Percentiles rank a stretch among this genome's conserved stretches.
These are phyloP conservation scores for Daldinia grandis DNA, from an alignment of 495 filamentous ascomycete genomes.

Conservation along the genomic window DNA sequence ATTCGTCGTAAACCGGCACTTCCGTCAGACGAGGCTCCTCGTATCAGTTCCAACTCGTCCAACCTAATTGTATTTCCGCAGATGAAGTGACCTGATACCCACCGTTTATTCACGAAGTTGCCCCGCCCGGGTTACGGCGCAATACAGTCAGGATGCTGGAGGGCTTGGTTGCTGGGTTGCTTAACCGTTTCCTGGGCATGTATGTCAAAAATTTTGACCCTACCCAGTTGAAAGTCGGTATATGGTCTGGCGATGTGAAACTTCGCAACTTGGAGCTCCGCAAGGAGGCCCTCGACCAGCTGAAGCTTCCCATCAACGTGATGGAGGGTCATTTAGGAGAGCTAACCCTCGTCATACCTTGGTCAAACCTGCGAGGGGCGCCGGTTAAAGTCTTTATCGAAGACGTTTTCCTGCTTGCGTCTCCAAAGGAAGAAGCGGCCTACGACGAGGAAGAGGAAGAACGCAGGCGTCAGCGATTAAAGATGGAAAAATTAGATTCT, in stretches of 20 bases:
- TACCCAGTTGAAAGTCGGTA: constrained; percentile 94
- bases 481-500: constrained; percentile 97
- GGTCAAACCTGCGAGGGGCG: constrained; percentile 93
- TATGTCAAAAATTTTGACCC: constrained; percentile 99
- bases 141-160: constrained; percentile 63
- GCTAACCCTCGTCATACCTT: constrained; percentile 90
- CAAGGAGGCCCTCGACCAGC: constrained; percentile 92
- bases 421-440: constrained; percentile 90
- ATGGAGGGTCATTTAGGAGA: constrained; percentile 92
- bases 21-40: background rate
- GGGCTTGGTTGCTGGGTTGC: constrained; percentile 81
- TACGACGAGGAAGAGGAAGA: constrained; percentile 94
- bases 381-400: constrained; percentile 95
- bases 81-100: constrained; percentile 45
- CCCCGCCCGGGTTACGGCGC: constrained; percentile 65
- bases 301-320: constrained; percentile 94
- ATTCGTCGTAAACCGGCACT: background rate
- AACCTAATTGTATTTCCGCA: constrained; percentile 22
- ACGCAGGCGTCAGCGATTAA: constrained; percentile 79
- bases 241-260: constrained; percentile 97
- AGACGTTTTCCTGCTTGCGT: constrained; percentile 93
- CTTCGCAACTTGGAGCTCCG: constrained; percentile 90
- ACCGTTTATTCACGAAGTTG: constrained; percentile 40
- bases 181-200: constrained; percentile 99
- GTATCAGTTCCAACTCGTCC: background rate